Percentiles rank a stretch among this genome's conserved stretches.
These are phyloP conservation scores for Medicago lupulina DNA, from an alignment of 306 rosid genomes.

Conservation along the genomic window DNA sequence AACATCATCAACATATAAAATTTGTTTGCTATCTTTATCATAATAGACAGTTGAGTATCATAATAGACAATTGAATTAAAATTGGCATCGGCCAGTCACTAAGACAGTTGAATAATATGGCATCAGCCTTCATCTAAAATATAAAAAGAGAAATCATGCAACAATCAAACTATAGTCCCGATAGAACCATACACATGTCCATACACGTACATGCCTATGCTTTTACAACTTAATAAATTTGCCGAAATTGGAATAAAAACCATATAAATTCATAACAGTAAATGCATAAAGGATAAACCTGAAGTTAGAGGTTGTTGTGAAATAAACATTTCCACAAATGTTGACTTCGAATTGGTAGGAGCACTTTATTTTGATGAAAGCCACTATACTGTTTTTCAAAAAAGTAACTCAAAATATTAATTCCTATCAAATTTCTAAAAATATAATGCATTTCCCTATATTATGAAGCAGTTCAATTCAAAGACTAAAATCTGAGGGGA, in stretches of 20 bases:
- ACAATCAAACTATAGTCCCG: too few species aligned
- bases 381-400: conserved; percentile 85
- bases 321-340: conserved; percentile 87
- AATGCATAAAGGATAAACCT: conserved; percentile 57
- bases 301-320: conserved; percentile 90
- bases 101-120: neutral
- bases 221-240: conserved; percentile 1
- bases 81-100: conserved; percentile 29
- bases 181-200: too few species aligned
- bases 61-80: neutral
- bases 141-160: too few species aligned
- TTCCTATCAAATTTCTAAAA: conserved; percentile 36
- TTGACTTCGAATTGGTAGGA: conserved; percentile 69
- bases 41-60: neutral
- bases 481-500: conserved; percentile 16
- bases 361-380: conserved; percentile 73
- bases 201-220: too few species aligned
- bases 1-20: conserved; percentile 30
- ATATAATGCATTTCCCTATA: neutral
- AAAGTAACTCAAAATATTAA: conserved; percentile 28
- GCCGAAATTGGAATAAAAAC: conserved; percentile 8
- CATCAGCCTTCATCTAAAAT: neutral
- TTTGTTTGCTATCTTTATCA: conserved; percentile 18
- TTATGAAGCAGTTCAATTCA: conserved; percentile 10
- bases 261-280: conserved; percentile 18